Conservation (phyloP, 768 basidiomycete species). For the Boletus pseudo-olivaceus region DNA sequence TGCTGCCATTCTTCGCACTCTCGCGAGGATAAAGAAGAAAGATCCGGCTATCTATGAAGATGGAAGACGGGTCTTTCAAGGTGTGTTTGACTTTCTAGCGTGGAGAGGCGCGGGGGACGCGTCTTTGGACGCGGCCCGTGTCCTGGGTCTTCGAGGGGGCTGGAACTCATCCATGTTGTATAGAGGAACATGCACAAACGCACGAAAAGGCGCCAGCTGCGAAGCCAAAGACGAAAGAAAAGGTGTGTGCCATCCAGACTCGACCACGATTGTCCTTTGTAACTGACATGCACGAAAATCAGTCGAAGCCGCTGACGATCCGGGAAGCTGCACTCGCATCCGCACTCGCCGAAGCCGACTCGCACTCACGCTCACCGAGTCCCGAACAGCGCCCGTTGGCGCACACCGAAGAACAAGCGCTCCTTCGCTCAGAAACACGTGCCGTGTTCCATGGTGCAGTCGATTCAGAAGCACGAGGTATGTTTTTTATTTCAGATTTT, state of each 20-base stretch:
- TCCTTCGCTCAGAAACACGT: conserved; percentile 77
- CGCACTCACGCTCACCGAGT: conserved; percentile 57
- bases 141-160: not conserved
- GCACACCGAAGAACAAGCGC: conserved; percentile 73
- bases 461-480: conserved; percentile 13
- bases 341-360: conserved; percentile 45
- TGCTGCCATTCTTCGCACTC: conserved; percentile 87
- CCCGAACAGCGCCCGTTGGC: conserved; percentile 51
- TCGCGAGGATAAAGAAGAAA: conserved; percentile 76
- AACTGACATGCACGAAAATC: conserved; percentile 1
- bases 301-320: conserved; percentile 73
- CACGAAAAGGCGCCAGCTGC: conserved; percentile 24
- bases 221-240: conserved; percentile 42
- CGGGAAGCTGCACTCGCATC: conserved; percentile 70
- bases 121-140: not conserved
- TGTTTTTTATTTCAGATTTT: not conserved
- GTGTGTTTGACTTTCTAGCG: conserved; percentile 36
- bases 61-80: conserved; percentile 72
- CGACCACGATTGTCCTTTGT: not conserved
- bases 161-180: not conserved
- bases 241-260: conserved; percentile 35
- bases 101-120: not conserved
- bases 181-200: conserved; percentile 63
- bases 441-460: conserved; percentile 67
- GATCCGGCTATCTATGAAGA: conserved; percentile 84